A percentile compares a stretch with the other conserved stretches of the same genome.
Evolutionary conservation across 305 asterid genomes (phyloP).

Genomic region (Stenogyne calaminthoides): DNA sequence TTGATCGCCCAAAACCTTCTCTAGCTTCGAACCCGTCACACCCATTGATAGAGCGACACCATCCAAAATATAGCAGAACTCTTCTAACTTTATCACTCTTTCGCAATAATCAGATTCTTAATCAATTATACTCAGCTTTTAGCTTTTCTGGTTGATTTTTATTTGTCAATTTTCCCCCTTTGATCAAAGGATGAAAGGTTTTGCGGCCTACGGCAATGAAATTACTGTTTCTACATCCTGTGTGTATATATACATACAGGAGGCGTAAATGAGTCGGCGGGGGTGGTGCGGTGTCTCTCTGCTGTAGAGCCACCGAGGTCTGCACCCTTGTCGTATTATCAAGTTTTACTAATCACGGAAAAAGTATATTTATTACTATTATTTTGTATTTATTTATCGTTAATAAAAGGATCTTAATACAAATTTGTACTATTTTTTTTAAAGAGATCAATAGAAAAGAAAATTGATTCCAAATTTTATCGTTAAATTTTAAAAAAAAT

Average conservation of each 20-base stretch:
- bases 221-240: neutral
- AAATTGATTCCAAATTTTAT: too few relatives aligned
- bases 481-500: too few relatives aligned
- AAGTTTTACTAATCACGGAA: neutral
- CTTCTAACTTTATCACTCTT: slow-evolving; percentile 43
- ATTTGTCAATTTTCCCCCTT: neutral
- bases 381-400: too few relatives aligned
- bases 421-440: too few relatives aligned
- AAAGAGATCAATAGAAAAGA: too few relatives aligned
- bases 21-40: slow-evolving; percentile 85
- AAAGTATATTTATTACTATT: too few relatives aligned
- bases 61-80: slow-evolving; percentile 56
- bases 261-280: neutral
- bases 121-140: neutral
- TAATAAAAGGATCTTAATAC: too few relatives aligned
- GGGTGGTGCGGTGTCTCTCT: slow-evolving; percentile 16
- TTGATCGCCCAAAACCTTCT: slow-evolving; percentile 89
- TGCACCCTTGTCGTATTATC: slow-evolving; percentile 11
- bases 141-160: neutral
- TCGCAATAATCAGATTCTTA: slow-evolving; percentile 1
- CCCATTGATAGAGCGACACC: slow-evolving; percentile 63
- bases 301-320: slow-evolving; percentile 21
- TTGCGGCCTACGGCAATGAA: neutral
- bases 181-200: neutral
- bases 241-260: neutral